Evolutionary conservation across 176 grass and related monocot genomes (phyloP).

Genomic region (Metroxylon sagu): DNA sequence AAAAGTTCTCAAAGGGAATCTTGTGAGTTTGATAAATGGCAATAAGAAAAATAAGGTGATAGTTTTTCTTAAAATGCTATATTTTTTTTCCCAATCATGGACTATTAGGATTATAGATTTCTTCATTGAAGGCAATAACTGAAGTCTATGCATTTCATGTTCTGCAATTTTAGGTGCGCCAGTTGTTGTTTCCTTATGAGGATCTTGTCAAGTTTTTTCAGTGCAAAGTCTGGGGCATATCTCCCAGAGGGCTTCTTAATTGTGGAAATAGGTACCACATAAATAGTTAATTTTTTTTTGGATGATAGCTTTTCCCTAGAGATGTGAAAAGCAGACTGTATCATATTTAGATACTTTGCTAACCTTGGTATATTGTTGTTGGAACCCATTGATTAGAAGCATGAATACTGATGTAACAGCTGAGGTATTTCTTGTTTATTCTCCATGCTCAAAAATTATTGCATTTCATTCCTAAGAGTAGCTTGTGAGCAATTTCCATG

Average conservation of each 20-base stretch:
- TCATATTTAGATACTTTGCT: too few relatives aligned
- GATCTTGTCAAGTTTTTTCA: slow-evolving; percentile 97
- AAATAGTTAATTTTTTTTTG: background rate
- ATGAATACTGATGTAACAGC: too few relatives aligned
- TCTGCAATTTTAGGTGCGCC: slow-evolving; percentile 25
- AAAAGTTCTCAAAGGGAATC: slow-evolving; percentile 77
- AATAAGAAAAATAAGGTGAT: slow-evolving; percentile 78
- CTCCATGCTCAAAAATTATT: too few relatives aligned
- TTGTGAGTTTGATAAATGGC: slow-evolving; percentile 88
- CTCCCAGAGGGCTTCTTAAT: slow-evolving; percentile 92
- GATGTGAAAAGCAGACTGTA: too few relatives aligned
- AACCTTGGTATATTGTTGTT: too few relatives aligned
- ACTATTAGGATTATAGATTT: too few relatives aligned
- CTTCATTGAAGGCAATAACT: too few relatives aligned
- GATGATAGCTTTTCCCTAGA: background rate
- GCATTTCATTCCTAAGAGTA: too few relatives aligned
- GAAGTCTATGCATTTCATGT: background rate
- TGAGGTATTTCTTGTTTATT: too few relatives aligned
- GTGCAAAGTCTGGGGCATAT: slow-evolving; percentile 62
- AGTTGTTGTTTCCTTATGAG: slow-evolving; percentile 81
- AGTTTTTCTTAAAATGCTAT: slow-evolving; percentile 6
- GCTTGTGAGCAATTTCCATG: too few relatives aligned
- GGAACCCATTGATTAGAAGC: too few relatives aligned
- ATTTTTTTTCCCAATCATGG: too few relatives aligned
- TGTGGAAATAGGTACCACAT: slow-evolving; percentile 91